These are phyloP conservation scores for Fagopyrum tataricum DNA, from an alignment of 148 eudicot genomes.

Conservation along the genomic window DNA sequence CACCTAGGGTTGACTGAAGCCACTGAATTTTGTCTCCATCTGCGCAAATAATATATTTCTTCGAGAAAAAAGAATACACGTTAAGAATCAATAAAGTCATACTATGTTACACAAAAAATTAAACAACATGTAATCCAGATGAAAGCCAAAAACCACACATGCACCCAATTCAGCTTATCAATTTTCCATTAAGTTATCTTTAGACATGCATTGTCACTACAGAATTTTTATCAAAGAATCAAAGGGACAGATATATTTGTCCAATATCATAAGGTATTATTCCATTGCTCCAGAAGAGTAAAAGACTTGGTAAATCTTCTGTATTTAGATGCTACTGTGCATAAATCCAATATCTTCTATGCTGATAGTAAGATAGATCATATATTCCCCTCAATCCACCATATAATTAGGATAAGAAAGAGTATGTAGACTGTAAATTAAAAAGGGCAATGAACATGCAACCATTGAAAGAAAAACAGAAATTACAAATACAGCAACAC, in stretches of 20 bases:
- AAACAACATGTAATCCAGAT: not conserved
- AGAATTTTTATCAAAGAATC: no score
- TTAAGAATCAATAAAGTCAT: not conserved
- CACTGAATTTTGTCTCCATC: slow-evolving; percentile 16
- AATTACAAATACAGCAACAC: not conserved
- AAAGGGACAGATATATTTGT: not conserved
- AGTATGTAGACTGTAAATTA: not conserved
- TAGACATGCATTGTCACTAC: not conserved
- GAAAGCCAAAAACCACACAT: not conserved
- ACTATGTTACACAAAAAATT: not conserved
- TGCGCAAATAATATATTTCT: slow-evolving; percentile 8
- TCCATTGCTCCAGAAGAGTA: not conserved
- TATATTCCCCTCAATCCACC: not conserved
- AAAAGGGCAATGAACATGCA: not conserved
- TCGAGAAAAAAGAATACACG: not conserved
- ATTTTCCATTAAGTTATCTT: not conserved
- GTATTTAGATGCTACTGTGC: not conserved
- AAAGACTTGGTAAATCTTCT: not conserved
- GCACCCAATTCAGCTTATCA: not conserved
- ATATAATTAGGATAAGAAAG: not conserved
- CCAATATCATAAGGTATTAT: not conserved
- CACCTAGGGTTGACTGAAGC: slow-evolving; percentile 22
- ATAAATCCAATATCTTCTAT: not conserved
- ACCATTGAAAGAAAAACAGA: not conserved
- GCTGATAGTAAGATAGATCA: not conserved